A percentile compares a stretch with the other conserved stretches of the same genome.
These are phyloP conservation scores for Pyrenophora seminiperda DNA, from an alignment of 2,329 filamentous ascomycete species.

Conservation along the genomic window DNA sequence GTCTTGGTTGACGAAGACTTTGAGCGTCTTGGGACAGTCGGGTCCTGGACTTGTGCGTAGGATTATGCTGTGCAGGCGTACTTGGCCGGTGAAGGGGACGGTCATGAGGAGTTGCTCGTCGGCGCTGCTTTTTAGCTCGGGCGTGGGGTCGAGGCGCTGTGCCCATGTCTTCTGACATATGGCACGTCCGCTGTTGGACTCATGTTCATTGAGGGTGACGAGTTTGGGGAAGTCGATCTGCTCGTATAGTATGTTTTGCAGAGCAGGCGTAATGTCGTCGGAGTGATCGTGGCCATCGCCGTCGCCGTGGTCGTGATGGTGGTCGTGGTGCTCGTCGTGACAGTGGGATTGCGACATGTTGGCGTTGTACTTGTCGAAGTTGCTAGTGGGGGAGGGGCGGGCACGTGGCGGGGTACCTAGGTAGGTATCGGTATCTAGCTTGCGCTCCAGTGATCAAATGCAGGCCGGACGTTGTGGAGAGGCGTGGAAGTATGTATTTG, in stretches of 20 bases:
- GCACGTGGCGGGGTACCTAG: too few relatives aligned
- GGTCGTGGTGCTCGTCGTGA: slow-evolving; percentile 40
- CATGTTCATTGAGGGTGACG: slow-evolving; percentile 80
- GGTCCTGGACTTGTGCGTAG: slow-evolving; percentile 75
- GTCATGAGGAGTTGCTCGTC: slow-evolving; percentile 95
- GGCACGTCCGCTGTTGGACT: slow-evolving; percentile 68
- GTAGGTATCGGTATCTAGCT: too few relatives aligned
- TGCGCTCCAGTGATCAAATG: slow-evolving; percentile 5
- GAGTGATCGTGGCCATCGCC: slow-evolving; percentile 73
- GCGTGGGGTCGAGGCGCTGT: slow-evolving; percentile 71
- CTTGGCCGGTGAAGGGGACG: slow-evolving; percentile 90
- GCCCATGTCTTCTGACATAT: slow-evolving; percentile 91
- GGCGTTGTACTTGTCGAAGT: slow-evolving; percentile 11
- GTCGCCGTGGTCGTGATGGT: slow-evolving; percentile 39
- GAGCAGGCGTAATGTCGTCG: slow-evolving; percentile 88
- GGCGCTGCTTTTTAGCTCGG: slow-evolving; percentile 81
- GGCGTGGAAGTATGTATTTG: neutral
- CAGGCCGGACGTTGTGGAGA: slow-evolving; percentile 1
- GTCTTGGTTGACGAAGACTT: slow-evolving; percentile 86
- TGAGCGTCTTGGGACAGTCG: slow-evolving; percentile 79
- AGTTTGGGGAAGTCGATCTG: slow-evolving; percentile 90
- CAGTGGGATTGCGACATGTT: slow-evolving; percentile 17
- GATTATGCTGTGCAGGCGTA: slow-evolving; percentile 88
- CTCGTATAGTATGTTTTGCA: slow-evolving; percentile 88
- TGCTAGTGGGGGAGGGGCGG: slow-evolving; percentile 31